phyloP scores from a whole-genome alignment of 129 eudicot species.

The Solidago caesia region DNA sequence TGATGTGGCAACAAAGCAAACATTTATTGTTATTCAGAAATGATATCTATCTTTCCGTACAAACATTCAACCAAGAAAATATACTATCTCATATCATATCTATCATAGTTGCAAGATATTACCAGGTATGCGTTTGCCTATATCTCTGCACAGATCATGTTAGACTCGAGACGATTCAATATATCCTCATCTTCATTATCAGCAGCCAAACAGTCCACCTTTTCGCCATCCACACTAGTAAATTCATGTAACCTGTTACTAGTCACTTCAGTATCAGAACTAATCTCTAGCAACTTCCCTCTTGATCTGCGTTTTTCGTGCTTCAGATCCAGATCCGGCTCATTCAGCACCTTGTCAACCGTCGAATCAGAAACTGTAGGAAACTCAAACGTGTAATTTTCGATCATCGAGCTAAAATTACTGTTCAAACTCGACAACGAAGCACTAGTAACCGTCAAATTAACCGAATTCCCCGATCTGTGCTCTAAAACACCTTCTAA shows the following conservation, averaged over 20 bases:
- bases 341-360: background rate
- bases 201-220: slow-evolving; percentile 26
- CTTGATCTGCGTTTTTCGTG: background rate
- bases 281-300: slow-evolving; percentile 24
- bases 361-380: slow-evolving; percentile 11
- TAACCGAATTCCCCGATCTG: slow-evolving; percentile 7
- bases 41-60: slow-evolving; percentile 4
- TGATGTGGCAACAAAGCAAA: background rate
- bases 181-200: slow-evolving; percentile 17
- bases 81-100: background rate
- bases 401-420: background rate
- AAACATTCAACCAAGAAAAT: background rate
- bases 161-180: background rate
- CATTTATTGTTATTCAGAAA: slow-evolving; percentile 11
- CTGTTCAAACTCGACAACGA: background rate
- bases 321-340: slow-evolving; percentile 11
- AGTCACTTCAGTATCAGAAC: slow-evolving; percentile 15
- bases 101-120: slow-evolving; percentile 4
- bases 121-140: slow-evolving; percentile 13
- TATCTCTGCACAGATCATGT: slow-evolving; percentile 28
- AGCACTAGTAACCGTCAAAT: background rate
- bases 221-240: slow-evolving; percentile 18
- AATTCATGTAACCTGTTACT: slow-evolving; percentile 8
- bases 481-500: slow-evolving; percentile 42
- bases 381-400: slow-evolving; percentile 27